A percentile compares a stretch with the other conserved stretches of the same genome.
phyloP scores from a whole-genome alignment of 768 basidiomycete species.

The Fibroporia radiculosa region DNA sequence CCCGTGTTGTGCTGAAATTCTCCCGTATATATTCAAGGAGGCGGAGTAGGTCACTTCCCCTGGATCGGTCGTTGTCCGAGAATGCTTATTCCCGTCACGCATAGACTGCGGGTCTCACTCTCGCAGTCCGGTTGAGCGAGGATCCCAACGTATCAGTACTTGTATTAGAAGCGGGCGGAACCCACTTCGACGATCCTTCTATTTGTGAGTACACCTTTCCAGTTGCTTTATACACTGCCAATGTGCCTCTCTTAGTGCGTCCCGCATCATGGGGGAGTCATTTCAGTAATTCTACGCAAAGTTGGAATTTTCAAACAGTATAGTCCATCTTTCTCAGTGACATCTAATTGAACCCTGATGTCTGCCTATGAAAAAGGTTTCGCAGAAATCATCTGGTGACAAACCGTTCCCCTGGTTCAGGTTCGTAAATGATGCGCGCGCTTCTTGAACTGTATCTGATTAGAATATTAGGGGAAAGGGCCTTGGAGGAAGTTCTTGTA shows the following conservation, averaged over 20 bases:
- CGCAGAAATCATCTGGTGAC: slow-evolving; percentile 9
- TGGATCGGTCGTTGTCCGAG: not conserved
- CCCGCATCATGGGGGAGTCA: slow-evolving; percentile 11
- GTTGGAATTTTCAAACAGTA: slow-evolving; percentile 16
- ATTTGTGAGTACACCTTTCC: slow-evolving; percentile 6
- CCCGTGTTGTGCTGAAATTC: not conserved
- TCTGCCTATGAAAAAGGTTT: slow-evolving; percentile 5
- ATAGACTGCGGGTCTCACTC: slow-evolving; percentile 29
- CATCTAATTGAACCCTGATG: not conserved
- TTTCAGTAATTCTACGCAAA: slow-evolving; percentile 13
- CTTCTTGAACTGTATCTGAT: not conserved
- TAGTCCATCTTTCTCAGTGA: not conserved
- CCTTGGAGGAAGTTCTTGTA: slow-evolving; percentile 19
- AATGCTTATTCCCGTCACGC: not conserved
- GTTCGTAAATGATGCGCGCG: not conserved
- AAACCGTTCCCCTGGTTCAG: slow-evolving; percentile 6
- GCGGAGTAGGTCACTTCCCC: slow-evolving; percentile 10
- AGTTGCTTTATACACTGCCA: not conserved
- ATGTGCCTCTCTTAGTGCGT: slow-evolving; percentile 9
- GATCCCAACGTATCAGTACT: slow-evolving; percentile 29
- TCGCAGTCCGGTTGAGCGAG: slow-evolving; percentile 32
- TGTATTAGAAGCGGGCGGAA: slow-evolving; percentile 26
- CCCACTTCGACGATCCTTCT: slow-evolving; percentile 10
- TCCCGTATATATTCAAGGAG: slow-evolving; percentile 5
- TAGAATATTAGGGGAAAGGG: slow-evolving; percentile 16